phyloP scores from a whole-genome alignment of 202 grass and related monocot genomes.

The Bolboschoenoplectus hybrid region DNA sequence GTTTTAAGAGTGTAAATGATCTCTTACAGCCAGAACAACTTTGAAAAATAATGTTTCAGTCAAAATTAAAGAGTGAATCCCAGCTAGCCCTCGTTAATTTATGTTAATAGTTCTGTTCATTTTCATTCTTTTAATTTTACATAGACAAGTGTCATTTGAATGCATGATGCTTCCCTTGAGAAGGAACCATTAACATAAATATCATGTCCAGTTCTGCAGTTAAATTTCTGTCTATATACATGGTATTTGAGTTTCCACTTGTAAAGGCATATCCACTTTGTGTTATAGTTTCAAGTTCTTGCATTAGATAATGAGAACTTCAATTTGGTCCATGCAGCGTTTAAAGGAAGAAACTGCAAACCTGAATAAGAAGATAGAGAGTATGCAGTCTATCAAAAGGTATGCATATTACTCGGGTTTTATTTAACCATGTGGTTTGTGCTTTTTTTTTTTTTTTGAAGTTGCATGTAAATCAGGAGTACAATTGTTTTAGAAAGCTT shows the following conservation, averaged over 20 bases:
- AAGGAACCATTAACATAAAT: too few species aligned
- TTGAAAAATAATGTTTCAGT: not conserved
- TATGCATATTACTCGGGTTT: constrained; percentile 5
- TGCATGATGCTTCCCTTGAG: too few species aligned
- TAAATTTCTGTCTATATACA: constrained; percentile 15
- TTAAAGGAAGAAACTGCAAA: constrained; percentile 50
- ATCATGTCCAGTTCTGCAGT: not conserved
- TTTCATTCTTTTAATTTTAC: not conserved
- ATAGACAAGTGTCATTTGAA: too few species aligned
- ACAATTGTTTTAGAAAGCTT: constrained; percentile 50
- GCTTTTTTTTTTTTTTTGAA: not conserved
- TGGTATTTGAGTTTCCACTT: constrained; percentile 34
- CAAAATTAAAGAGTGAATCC: not conserved
- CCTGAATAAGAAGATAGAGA: constrained; percentile 56
- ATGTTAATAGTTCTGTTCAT: not conserved
- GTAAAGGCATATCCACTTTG: not conserved
- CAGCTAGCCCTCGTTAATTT: not conserved
- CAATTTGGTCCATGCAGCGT: constrained; percentile 44
- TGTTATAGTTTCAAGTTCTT: not conserved
- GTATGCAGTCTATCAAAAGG: constrained; percentile 63
- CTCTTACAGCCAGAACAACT: not conserved
- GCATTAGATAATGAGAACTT: constrained; percentile 9
- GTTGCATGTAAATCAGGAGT: not conserved
- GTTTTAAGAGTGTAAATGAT: constrained; percentile 11
- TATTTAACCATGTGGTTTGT: not conserved